Evolutionary conservation across 495 filamentous ascomycete species (phyloP).

Genomic region (Talaromyces proteolyticus): DNA sequence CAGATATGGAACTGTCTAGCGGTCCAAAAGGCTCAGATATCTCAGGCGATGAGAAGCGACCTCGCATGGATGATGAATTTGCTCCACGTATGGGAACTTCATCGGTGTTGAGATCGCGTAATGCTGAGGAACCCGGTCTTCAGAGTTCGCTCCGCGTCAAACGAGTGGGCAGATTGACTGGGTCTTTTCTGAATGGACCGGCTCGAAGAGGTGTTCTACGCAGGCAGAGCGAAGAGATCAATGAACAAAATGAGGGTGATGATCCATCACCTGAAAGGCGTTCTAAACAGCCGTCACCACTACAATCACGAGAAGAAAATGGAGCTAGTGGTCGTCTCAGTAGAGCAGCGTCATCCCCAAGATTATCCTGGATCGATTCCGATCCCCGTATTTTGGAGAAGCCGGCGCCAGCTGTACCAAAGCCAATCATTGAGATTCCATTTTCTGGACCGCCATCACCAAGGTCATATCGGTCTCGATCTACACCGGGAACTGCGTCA

Average conservation of each 20-base stretch:
- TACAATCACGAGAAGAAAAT: conserved; percentile 1
- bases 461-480: conserved; percentile 35
- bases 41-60: conserved; percentile 38
- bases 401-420: conserved; percentile 18
- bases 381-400: conserved; percentile 25
- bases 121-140: conserved; percentile 49
- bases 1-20: conserved; percentile 25
- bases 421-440: conserved; percentile 18
- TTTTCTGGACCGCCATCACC: conserved; percentile 37
- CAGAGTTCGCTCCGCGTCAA: conserved; percentile 71
- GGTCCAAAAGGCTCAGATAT: conserved; percentile 35
- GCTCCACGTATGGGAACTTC: conserved; percentile 43
- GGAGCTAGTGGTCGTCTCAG: background rate
- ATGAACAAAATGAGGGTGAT: conserved; percentile 21
- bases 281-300: background rate
- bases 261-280: conserved; percentile 9
- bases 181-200: conserved; percentile 68
- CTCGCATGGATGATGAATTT: conserved; percentile 33
- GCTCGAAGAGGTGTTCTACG: conserved; percentile 63
- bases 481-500: conserved; percentile 32
- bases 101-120: conserved; percentile 41
- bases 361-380: conserved; percentile 42
- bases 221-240: conserved; percentile 70
- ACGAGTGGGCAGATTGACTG: conserved; percentile 62
- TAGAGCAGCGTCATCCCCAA: conserved; percentile 30